phyloP scores from a whole-genome alignment of 169 alveolate genomes.

The Blepharisma undulans region DNA sequence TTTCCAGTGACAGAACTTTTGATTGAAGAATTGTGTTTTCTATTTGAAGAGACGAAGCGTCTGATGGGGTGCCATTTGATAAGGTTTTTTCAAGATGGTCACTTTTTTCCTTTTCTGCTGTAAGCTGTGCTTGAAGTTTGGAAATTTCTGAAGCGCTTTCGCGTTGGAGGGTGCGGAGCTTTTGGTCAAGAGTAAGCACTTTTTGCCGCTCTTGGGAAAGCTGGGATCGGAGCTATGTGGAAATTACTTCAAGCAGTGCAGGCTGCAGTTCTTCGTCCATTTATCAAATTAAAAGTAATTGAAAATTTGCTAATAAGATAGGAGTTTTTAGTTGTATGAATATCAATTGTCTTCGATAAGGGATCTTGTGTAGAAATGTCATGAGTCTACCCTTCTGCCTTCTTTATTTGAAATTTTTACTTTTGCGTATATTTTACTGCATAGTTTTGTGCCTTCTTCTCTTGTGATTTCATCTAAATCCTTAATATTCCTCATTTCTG shows the following conservation, averaged over 20 bases:
- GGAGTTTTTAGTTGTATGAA: neutral
- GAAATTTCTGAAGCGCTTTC: neutral
- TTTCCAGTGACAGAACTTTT: neutral
- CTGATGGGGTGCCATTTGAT: neutral
- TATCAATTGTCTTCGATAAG: neutral
- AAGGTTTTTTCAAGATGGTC: neutral
- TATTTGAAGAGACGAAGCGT: neutral
- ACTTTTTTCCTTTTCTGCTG: constrained; percentile 13
- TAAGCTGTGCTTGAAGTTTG: neutral
- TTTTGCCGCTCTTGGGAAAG: neutral
- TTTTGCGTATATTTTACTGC: neutral
- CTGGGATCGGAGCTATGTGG: neutral
- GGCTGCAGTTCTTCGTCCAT: constrained; percentile 23
- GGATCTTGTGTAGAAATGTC: neutral
- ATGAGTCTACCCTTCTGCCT: neutral
- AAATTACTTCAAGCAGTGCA: neutral
- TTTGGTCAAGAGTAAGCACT: neutral
- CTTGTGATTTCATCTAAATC: neutral
- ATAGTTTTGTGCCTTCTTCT: neutral
- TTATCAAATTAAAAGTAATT: neutral
- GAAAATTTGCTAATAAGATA: neutral
- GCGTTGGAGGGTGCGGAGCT: neutral
- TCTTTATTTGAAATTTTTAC: neutral
- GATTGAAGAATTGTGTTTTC: constrained; percentile 5
- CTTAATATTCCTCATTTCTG: neutral